Evolutionary conservation across 352 stramenopile genomes (phyloP).

Genomic region (Thalassiosira livingstoniorum): DNA sequence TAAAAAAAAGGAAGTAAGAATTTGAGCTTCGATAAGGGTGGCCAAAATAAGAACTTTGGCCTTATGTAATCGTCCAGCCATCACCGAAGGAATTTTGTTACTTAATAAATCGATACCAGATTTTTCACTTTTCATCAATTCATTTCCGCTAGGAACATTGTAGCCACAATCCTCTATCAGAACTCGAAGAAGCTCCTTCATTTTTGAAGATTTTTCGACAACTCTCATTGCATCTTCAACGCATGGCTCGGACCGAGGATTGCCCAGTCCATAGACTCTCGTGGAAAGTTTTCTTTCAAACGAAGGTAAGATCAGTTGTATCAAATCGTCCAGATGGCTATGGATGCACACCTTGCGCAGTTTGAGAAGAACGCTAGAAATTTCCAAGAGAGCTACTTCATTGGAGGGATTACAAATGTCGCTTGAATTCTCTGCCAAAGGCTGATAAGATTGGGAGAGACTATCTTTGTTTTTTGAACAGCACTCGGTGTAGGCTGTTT

Average conservation of each 20-base stretch:
- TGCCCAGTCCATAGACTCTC: no score
- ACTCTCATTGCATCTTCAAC: constrained; percentile 53
- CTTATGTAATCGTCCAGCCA: no score
- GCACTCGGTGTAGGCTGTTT: constrained; percentile 54
- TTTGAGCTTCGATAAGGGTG: constrained; percentile 62
- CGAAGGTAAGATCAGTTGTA: not conserved
- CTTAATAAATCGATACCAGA: no score
- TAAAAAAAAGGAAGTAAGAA: constrained; percentile 74
- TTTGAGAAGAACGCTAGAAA: constrained; percentile 36
- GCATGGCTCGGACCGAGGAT: constrained; percentile 63
- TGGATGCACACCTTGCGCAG: constrained; percentile 56
- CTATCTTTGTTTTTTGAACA: constrained; percentile 53
- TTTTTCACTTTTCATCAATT: constrained; percentile 14
- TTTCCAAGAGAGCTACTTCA: constrained; percentile 1
- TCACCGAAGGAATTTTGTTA: no score
- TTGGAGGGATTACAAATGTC: not conserved
- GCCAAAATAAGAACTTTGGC: constrained; percentile 77
- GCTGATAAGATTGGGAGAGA: constrained; percentile 22
- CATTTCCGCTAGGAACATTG: constrained; percentile 23
- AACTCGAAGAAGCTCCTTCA: constrained; percentile 70
- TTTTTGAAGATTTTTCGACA: constrained; percentile 71
- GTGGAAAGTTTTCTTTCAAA: not conserved
- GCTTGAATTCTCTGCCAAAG: not conserved
- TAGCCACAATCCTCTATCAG: constrained; percentile 63
- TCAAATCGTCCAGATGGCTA: constrained; percentile 24